Evolutionary conservation across 805 yeast species (phyloP).

Genomic region (Yarrowia sp.): DNA sequence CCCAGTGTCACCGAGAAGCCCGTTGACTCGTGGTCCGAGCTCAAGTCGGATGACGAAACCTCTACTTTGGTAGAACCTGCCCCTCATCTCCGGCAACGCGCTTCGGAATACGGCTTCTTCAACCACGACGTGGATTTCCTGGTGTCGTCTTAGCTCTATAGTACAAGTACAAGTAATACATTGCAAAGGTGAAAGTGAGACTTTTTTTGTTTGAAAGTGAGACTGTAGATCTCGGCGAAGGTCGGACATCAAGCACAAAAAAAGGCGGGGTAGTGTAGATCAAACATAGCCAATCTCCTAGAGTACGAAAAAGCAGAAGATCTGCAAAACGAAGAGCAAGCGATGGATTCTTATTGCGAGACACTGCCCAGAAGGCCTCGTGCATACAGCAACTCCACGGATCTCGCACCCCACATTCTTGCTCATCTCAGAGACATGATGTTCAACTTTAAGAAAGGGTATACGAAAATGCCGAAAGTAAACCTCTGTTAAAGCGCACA

Average conservation of each 20-base stretch:
- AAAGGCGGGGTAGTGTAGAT: background rate
- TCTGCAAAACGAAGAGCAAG: too few species aligned
- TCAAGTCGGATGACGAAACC: background rate
- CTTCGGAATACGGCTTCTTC: background rate
- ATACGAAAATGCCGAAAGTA: too few species aligned
- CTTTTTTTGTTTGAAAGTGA: background rate
- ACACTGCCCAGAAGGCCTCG: too few species aligned
- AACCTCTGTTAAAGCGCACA: too few species aligned
- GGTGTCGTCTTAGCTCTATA: background rate
- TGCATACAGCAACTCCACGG: too few species aligned
- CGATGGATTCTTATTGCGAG: too few species aligned
- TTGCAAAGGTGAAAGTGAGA: background rate
- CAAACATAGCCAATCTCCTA: background rate
- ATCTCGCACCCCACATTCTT: too few species aligned
- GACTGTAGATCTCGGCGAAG: background rate
- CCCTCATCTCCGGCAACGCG: background rate
- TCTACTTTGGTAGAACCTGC: background rate
- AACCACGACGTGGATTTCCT: background rate
- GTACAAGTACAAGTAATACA: background rate
- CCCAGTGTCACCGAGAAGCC: background rate
- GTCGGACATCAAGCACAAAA: background rate
- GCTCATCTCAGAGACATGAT: too few species aligned
- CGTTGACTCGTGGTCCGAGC: background rate
- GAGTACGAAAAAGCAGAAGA: background rate
- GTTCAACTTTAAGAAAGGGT: too few species aligned